Conservation (phyloP, 202 grass and related monocot species). For the Digitaria exilis region DNA sequence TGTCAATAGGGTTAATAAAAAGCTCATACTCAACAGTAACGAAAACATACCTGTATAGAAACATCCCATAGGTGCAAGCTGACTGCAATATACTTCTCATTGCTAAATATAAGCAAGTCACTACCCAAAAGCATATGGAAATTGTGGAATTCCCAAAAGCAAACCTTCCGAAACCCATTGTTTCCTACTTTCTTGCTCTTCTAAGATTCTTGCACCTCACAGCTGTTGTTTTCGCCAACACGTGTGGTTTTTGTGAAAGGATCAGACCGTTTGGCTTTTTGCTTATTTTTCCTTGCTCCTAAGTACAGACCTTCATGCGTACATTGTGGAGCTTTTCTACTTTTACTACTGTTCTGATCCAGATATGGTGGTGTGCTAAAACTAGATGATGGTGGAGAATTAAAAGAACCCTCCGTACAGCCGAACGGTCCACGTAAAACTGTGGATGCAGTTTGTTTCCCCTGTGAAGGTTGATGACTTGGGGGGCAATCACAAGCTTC, state of each 20-base stretch:
- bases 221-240: conserved; percentile 69
- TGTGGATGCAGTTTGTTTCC: conserved; percentile 60
- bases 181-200: conserved; percentile 81
- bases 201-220: conserved; percentile 84
- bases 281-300: conserved; percentile 54
- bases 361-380: conserved; percentile 53
- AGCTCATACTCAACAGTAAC: conserved; percentile 26
- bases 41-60: conserved; percentile 78
- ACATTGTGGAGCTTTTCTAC: conserved; percentile 57
- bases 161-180: conserved; percentile 90
- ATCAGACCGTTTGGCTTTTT: conserved; percentile 61
- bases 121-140: conserved; percentile 96
- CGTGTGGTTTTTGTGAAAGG: conserved; percentile 58
- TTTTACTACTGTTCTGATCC: conserved; percentile 48
- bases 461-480: conserved; percentile 68
- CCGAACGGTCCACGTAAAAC: conserved; percentile 68
- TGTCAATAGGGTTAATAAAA: conserved; percentile 27
- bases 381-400: conserved; percentile 45
- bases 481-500: conserved; percentile 98
- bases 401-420: conserved; percentile 58
- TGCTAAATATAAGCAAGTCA: conserved; percentile 97
- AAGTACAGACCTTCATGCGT: conserved; percentile 60
- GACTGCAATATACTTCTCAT: conserved; percentile 92
- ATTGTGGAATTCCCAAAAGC: conserved; percentile 97
- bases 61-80: conserved; percentile 99